Evolutionary conservation across 441 rosid genomes (phyloP).

Genomic region (Adansonia rubrostipa): DNA sequence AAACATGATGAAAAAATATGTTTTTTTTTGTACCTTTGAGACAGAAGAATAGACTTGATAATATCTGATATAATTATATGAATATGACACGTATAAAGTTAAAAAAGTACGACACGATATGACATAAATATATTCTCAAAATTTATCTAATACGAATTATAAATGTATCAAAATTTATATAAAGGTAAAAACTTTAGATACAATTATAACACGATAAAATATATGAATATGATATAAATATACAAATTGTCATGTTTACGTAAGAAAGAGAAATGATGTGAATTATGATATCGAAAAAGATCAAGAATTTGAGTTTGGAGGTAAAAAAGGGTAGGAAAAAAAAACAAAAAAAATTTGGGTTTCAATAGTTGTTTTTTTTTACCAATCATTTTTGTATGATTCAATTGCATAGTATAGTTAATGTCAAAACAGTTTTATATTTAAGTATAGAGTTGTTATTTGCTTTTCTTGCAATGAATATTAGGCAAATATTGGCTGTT

Average conservation of each 20-base stretch:
- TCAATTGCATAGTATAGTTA: neutral
- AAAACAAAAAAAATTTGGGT: neutral
- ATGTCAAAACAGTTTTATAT: neutral
- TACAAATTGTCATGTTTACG: too few species aligned
- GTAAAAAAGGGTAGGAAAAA: neutral
- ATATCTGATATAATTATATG: too few species aligned
- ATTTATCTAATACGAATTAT: too few species aligned
- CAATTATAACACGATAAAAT: too few species aligned
- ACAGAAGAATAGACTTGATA: constrained; percentile 10
- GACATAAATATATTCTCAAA: too few species aligned
- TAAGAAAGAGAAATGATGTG: neutral
- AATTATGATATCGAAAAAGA: neutral
- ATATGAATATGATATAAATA: too few species aligned
- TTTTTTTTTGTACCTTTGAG: constrained; percentile 19
- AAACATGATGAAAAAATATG: neutral
- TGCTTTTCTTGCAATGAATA: constrained; percentile 25
- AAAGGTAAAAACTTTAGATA: too few species aligned
- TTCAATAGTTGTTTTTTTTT: neutral
- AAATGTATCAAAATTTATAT: too few species aligned
- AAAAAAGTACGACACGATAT: too few species aligned
- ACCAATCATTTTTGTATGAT: constrained; percentile 21
- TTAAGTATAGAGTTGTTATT: constrained; percentile 21
- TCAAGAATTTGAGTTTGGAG: constrained; percentile 7
- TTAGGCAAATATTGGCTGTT: constrained; percentile 10
- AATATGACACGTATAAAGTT: too few species aligned